Evolutionary conservation across 176 grass and related monocot genomes (phyloP), one percentile per base, ranked within the genome.

Genomic region (Carex cristatella): DNA sequence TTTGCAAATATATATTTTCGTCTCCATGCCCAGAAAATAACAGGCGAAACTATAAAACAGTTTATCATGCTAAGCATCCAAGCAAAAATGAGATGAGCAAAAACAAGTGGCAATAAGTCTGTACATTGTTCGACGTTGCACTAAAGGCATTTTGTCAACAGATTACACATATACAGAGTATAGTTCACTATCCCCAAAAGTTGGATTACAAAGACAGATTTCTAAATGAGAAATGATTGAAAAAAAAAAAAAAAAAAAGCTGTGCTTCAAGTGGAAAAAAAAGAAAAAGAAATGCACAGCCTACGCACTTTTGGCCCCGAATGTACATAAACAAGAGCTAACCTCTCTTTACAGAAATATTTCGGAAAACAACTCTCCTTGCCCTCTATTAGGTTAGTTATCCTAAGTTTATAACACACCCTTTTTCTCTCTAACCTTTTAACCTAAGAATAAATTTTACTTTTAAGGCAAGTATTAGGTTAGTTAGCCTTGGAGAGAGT

Each of bases 71-170:
- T 55, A 76, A 76, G 54, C 13, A 55, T 76, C 11, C 46, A 58
- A 57, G 28, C 12, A 32, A 79, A 33, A 46, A 23, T 46, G 16
- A 58, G 53, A 30, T 18, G 1, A 33, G 7, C n/a, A 14, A 13
- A 44, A 19, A 19, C 69, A 48, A 79, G 7, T 6, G 58, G 14
- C 4, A 78, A 33, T 18, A 48, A 57, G 57, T 58, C 74, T 78
- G 57, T 79, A 79, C 74, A 79, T 79, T 35, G 30, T 79, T 35
- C 28, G 9, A 35, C 33, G 53, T 58, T 58, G 51, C 74, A 79
- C 74, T 9, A 33, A 5, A 79, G 53, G 74, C 74, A 58, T 79
- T 58, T 79, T 79, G 74, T 79, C 30, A 33, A 79, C 74, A 58
- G 27, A 35, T 33, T 58, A 79, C 74, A 79, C 74, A 79, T 58